phyloP scores from a whole-genome alignment of 2,329 filamentous ascomycete species.

The Didymosphaeria variabile region DNA sequence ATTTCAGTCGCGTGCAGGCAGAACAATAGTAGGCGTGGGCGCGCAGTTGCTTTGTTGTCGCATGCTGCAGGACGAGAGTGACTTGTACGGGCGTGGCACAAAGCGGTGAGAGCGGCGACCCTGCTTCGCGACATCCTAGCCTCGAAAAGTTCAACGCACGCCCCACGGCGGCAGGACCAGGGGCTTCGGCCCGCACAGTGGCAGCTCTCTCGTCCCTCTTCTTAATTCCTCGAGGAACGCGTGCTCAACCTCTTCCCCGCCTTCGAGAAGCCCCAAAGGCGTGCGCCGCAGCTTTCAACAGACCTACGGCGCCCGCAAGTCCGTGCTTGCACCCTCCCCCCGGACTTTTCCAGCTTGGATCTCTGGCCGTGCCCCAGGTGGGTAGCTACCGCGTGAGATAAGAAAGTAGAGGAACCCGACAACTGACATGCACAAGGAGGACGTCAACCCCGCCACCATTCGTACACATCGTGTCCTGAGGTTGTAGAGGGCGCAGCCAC shows the following conservation, averaged over 20 bases:
- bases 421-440: background rate
- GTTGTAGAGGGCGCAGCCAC: slow-evolving; percentile 20
- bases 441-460: background rate
- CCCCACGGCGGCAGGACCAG: slow-evolving; percentile 16
- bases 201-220: background rate
- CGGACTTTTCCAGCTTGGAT: slow-evolving; percentile 4
- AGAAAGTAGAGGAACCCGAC: background rate
- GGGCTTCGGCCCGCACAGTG: slow-evolving; percentile 13
- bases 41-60: slow-evolving; percentile 14
- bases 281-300: background rate
- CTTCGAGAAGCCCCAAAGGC: background rate
- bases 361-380: slow-evolving; percentile 7
- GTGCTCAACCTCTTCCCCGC: background rate
- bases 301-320: slow-evolving; percentile 1
- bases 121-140: slow-evolving; percentile 19
- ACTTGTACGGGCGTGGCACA: slow-evolving; percentile 10
- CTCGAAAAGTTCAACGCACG: slow-evolving; percentile 26
- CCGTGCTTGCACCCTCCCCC: slow-evolving; percentile 1
- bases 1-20: background rate
- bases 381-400: background rate
- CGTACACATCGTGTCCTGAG: background rate
- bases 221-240: slow-evolving; percentile 1
- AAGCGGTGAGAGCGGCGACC: slow-evolving; percentile 25
- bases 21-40: slow-evolving; percentile 26
- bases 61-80: background rate